Conservation (phyloP, 257 asterid genomes). For the Parsonsia alboflavescens region DNA sequence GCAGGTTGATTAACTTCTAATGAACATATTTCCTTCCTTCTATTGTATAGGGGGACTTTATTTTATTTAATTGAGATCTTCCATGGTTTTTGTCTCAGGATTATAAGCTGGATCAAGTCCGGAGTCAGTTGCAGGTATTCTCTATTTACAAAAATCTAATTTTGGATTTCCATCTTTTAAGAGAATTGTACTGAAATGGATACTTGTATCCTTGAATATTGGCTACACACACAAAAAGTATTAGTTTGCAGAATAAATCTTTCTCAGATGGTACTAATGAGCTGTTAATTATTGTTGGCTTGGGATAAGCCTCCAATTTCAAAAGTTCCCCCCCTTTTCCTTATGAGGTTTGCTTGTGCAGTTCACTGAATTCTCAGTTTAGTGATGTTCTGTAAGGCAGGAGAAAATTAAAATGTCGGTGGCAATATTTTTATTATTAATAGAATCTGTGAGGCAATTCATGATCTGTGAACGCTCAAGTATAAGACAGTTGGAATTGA, state of each 20-base stretch:
- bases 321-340: neutral
- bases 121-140: constrained; percentile 73
- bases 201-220: neutral
- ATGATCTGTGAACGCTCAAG: neutral
- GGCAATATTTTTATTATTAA: neutral
- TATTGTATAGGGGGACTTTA: constrained; percentile 3
- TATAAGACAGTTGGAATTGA: neutral
- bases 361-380: neutral
- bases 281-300: neutral
- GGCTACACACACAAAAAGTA: neutral
- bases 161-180: neutral
- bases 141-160: neutral
- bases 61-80: constrained; percentile 17
- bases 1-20: constrained; percentile 49
- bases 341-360: neutral
- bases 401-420: constrained; percentile 1
- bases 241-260: too few species aligned
- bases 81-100: constrained; percentile 39
- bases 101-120: constrained; percentile 72
- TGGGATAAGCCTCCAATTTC: neutral
- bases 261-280: neutral
- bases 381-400: neutral
- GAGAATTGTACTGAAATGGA: neutral
- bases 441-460: neutral
- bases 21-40: neutral